These are phyloP conservation scores for Rhodotorula sp. DNA, from an alignment of 1,284 basidiomycete genomes.

Conservation along the genomic window DNA sequence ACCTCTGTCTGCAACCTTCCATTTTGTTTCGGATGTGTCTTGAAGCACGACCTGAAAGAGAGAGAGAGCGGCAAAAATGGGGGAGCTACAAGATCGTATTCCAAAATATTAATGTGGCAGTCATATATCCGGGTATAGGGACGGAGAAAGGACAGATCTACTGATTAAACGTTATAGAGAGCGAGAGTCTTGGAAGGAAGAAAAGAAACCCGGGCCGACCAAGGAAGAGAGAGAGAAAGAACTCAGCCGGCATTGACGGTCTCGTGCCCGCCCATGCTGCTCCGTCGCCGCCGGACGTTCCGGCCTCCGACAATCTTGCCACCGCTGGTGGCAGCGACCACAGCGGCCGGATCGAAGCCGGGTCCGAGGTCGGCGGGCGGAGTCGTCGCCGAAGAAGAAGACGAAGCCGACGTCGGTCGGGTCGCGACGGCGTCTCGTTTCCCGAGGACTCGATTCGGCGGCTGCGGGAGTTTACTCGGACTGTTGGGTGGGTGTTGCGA, in stretches of 20 bases:
- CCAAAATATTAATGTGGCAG: too few species aligned
- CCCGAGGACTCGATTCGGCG: conserved; percentile 24
- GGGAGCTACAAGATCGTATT: background rate
- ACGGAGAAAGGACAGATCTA: too few species aligned
- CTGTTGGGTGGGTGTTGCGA: conserved; percentile 17
- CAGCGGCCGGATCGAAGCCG: conserved; percentile 4
- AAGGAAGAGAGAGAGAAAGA: background rate
- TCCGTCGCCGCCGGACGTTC: conserved; percentile 23
- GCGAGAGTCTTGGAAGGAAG: background rate
- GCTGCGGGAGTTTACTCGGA: conserved; percentile 30
- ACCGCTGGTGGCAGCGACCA: background rate
- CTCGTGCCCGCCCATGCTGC: conserved; percentile 30
- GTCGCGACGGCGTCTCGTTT: conserved; percentile 15
- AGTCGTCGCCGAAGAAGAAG: background rate
- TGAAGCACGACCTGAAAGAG: too few species aligned
- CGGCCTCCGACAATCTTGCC: background rate
- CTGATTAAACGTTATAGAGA: background rate
- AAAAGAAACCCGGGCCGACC: background rate
- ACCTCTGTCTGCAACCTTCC: too few species aligned
- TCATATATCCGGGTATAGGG: too few species aligned
- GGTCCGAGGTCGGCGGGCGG: background rate
- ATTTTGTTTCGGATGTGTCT: too few species aligned
- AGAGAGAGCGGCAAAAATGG: too few species aligned
- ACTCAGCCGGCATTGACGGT: conserved; percentile 12
- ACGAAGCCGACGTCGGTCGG: background rate